Percentiles rank a stretch among this genome's conserved stretches.
Conservation (phyloP, 176 grass and related monocot genomes). For the Lolium perenne region DNA sequence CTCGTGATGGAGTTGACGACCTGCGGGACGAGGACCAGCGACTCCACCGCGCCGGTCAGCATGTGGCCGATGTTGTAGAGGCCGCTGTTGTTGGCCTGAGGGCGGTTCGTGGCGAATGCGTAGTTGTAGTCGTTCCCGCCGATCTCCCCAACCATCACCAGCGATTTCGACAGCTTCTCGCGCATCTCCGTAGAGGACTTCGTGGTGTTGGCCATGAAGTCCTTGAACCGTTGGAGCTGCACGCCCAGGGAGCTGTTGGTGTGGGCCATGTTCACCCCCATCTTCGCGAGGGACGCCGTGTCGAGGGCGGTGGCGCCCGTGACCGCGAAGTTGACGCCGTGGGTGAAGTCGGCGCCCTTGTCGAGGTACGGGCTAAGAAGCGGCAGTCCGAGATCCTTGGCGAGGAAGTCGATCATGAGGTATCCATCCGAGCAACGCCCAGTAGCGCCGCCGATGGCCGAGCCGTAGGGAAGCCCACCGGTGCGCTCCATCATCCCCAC, state of each 20-base stretch:
- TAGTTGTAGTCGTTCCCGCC: slow-evolving; percentile 99
- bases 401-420: slow-evolving; percentile 49
- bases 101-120: slow-evolving; percentile 59
- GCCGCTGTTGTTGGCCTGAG: not conserved
- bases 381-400: slow-evolving; percentile 39
- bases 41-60: slow-evolving; percentile 40
- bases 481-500: slow-evolving; percentile 16
- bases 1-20: slow-evolving; percentile 57
- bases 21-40: slow-evolving; percentile 58
- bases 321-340: slow-evolving; percentile 63
- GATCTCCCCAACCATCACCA: slow-evolving; percentile 83
- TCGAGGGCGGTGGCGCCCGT: slow-evolving; percentile 53
- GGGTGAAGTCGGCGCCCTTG: slow-evolving; percentile 40
- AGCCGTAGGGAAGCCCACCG: slow-evolving; percentile 31
- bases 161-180: slow-evolving; percentile 34
- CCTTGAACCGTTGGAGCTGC: slow-evolving; percentile 19
- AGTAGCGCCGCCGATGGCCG: slow-evolving; percentile 3
- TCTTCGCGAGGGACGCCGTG: slow-evolving; percentile 44
- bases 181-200: not conserved
- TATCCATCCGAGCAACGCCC: slow-evolving; percentile 40
- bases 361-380: slow-evolving; percentile 53
- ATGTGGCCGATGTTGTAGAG: slow-evolving; percentile 2
- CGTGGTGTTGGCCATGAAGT: slow-evolving; percentile 4
- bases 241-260: slow-evolving; percentile 14
- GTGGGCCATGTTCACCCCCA: slow-evolving; percentile 7